phyloP scores from a whole-genome alignment of 1,284 basidiomycete genomes.

The Apiotrichum sp. region DNA sequence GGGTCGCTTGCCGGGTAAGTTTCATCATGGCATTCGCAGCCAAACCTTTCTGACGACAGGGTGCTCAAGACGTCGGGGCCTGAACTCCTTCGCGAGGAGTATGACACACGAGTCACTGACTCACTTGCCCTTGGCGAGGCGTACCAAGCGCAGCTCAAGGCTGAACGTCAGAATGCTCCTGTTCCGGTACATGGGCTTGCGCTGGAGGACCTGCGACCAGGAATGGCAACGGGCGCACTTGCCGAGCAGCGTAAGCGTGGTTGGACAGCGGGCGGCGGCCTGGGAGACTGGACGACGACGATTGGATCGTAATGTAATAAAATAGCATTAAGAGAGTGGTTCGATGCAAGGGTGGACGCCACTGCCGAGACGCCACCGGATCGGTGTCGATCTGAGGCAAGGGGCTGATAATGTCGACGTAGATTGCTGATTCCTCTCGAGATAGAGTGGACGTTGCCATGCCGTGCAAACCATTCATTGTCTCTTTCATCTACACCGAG shows the following conservation, averaged over 20 bases:
- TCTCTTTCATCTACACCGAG: no score
- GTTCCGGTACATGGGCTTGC: slow-evolving; percentile 22
- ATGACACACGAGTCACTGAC: slow-evolving; percentile 43
- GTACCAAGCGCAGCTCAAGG: slow-evolving; percentile 38
- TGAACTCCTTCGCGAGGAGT: slow-evolving; percentile 73
- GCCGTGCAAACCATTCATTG: no score
- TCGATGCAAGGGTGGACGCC: background rate
- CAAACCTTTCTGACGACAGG: slow-evolving; percentile 38
- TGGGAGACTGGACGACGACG: slow-evolving; percentile 74
- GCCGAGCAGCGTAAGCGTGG: slow-evolving; percentile 26
- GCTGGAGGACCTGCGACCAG: slow-evolving; percentile 45
- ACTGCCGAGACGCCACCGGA: no score
- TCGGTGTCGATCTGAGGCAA: no score
- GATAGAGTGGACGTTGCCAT: no score
- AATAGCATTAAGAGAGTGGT: background rate
- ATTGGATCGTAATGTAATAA: slow-evolving; percentile 2
- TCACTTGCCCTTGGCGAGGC: slow-evolving; percentile 22
- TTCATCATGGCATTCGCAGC: no score
- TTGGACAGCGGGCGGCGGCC: slow-evolving; percentile 41
- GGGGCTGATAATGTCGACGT: background rate
- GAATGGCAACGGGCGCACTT: slow-evolving; percentile 23
- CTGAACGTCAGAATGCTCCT: slow-evolving; percentile 46
- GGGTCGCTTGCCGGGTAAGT: slow-evolving; percentile 81
- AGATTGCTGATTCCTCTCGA: no score
- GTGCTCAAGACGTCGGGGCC: slow-evolving; percentile 75